A percentile compares a stretch with the other conserved stretches of the same genome.
Evolutionary conservation across 805 yeast genomes (phyloP).

Genomic region (Myxozyma geophila): DNA sequence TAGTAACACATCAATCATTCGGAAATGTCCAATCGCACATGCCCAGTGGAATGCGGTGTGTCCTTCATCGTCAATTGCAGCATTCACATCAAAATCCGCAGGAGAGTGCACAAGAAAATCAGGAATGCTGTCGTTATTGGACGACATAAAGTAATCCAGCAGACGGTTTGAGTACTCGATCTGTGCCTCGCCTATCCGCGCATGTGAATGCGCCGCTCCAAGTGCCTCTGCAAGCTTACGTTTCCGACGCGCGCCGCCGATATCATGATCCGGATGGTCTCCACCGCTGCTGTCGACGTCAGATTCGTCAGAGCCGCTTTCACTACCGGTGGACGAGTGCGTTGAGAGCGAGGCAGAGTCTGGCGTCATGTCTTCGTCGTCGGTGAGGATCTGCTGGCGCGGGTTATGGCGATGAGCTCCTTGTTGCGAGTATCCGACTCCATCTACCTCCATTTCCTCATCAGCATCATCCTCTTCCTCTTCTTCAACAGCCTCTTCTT

Average conservation of each 20-base stretch:
- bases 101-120: slow-evolving; percentile 67
- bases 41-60: slow-evolving; percentile 98
- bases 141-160: slow-evolving; percentile 59
- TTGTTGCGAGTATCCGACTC: slow-evolving; percentile 5
- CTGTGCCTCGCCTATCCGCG: slow-evolving; percentile 40
- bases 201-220: slow-evolving; percentile 26
- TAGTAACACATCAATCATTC: slow-evolving; percentile 74
- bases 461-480: slow-evolving; percentile 25
- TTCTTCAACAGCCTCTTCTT: slow-evolving; percentile 3
- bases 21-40: slow-evolving; percentile 87
- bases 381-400: slow-evolving; percentile 37
- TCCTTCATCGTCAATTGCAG: slow-evolving; percentile 90
- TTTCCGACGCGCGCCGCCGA: slow-evolving; percentile 12
- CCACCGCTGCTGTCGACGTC: slow-evolving; percentile 19
- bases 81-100: slow-evolving; percentile 68
- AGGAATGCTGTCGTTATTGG: slow-evolving; percentile 66
- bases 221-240: slow-evolving; percentile 20
- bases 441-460: slow-evolving; percentile 15
- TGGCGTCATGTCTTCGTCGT: slow-evolving; percentile 37
- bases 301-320: slow-evolving; percentile 54
- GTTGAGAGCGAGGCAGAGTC: slow-evolving; percentile 41
- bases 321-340: slow-evolving; percentile 56
- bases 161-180: slow-evolving; percentile 54
- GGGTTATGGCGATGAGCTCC: neutral
- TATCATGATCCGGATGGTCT: slow-evolving; percentile 2